Base-by-base conservation (phyloP, 805 yeast genomes). In the Wickerhamiella qilinensis region DNA sequence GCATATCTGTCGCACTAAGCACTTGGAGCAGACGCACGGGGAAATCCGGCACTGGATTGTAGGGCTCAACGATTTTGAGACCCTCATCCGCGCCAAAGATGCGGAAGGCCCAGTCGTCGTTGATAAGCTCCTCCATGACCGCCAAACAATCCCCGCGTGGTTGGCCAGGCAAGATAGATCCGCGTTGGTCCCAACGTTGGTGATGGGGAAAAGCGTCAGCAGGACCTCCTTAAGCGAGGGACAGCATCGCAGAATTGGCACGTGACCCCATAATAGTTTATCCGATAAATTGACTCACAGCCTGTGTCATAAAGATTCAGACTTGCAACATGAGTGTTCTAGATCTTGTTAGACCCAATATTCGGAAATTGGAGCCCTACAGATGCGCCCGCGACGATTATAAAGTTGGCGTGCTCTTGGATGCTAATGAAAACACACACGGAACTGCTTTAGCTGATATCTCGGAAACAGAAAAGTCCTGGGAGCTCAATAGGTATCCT, bases 331-430 rank as follows among this genome's bases (percentile, higher is more conserved):
- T 48, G 52, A 34, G 43, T 14, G 34, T 77, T 22, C 58, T 64
- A 31, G 64, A 68, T 6, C 60, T 85, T 25, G 78, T 82, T 2
- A 69, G 98, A 58, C 94, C 95, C 17, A 91, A 88, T 49, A 84
- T 91, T 42, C 67, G 73, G 42, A 60, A 71, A 2, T 65, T 91
- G 40, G 85, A 80, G 63, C 97, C 98, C 7, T 91, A 91, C 58
- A 71, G 94, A 38, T 91, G 98, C 59, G 98, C 98, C 3, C 67
- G 98, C 60, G 98, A 91, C 53, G 97, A 88, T 54, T 88, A 77
- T 66, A 79, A 73, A 42, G 84, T 69, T 28, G 98, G 98, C 22
- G 67, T 91, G 33, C 65, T 91, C 18, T 64, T 91, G 38, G 98
- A 91, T 58, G 98, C 98, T 40, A 91, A 91, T 53, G 98, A 91